phyloP scores from a whole-genome alignment of 495 filamentous ascomycete genomes.

The Lepidopterella palustris region DNA sequence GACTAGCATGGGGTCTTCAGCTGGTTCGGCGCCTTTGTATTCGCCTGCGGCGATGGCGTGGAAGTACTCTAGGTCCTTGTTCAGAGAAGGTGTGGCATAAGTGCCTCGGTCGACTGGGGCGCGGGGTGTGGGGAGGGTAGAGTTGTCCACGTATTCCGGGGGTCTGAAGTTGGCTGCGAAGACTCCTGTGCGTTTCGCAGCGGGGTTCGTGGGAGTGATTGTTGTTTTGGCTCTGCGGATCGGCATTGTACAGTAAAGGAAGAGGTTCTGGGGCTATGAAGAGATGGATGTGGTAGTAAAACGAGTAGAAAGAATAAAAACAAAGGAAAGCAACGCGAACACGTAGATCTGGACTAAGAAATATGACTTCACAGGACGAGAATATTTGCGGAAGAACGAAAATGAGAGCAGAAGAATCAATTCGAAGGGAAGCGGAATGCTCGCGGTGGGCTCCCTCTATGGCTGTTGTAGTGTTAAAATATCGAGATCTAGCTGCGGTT shows the following conservation, averaged over 20 bases:
- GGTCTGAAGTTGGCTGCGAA: background rate
- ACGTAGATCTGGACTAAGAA: too few species aligned
- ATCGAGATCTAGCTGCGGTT: too few species aligned
- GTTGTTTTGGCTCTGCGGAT: background rate
- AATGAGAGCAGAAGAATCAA: too few species aligned
- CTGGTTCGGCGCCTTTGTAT: background rate
- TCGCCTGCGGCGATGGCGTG: background rate
- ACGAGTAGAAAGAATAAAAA: background rate
- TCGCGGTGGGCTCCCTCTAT: too few species aligned
- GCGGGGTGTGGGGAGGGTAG: background rate
- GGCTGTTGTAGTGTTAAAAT: too few species aligned
- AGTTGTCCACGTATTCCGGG: background rate
- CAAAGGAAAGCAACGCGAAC: too few species aligned
- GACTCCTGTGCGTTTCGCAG: background rate
- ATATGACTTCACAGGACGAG: too few species aligned
- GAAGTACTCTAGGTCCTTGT: constrained; percentile 4
- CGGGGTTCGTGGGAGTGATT: background rate
- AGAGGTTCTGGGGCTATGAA: background rate
- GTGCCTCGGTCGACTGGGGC: background rate
- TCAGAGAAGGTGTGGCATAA: background rate
- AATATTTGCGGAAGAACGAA: too few species aligned
- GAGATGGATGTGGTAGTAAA: background rate
- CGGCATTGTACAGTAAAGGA: background rate
- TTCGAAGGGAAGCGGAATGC: too few species aligned
- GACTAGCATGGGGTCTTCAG: background rate